Evolutionary conservation across 331 rosid species (phyloP), one percentile per base, ranked within the genome.

Genomic region (Prunus yedoensis): DNA sequence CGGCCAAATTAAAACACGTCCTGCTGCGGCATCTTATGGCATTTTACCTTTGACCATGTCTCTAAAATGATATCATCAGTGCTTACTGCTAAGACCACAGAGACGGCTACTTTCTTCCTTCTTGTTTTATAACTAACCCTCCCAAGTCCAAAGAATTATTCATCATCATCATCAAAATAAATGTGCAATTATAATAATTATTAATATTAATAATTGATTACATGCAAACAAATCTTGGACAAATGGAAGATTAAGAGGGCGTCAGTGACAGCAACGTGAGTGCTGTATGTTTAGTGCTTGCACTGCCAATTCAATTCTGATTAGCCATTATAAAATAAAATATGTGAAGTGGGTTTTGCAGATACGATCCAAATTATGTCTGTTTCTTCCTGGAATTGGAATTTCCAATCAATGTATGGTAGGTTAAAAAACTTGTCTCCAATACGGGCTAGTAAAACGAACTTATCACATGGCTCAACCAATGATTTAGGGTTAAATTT

Each of bases 181-280:
- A 60, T 57, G 23, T 72, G 67, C 43, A 32, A 41, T 56, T 71
- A 72, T 27, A 53, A 71, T 32, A 71, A 58, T 5, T 11, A 61
- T 5, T 62, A 1, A 80, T 69, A 76, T 79, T 71, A 3, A 71
- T 67, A 71, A 73, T 79, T 43, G 23, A 16, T 45, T 63, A 23
- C 25, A 62, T 75, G 30, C 73, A 46, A 59, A 66, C 41, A 56
- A 21, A 32, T 62, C 56, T 77, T 76, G 76, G 82, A 56, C 70
- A 77, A 78, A 67, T 77, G 83, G 81, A 76, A 71, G 72, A 67
- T 23, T 32, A 43, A 35, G 66, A 74, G 75, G 41, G 77, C 63
- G 77, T 80, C 86, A 74, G 68, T 83, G 90, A 90, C 85, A 87
- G 84, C 81, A 83, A 83, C 88, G 77, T 69, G 83, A 90, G 85